Evolutionary conservation across 2,329 filamentous ascomycete genomes (phyloP).

Genomic region (Fusarium metavorans): DNA sequence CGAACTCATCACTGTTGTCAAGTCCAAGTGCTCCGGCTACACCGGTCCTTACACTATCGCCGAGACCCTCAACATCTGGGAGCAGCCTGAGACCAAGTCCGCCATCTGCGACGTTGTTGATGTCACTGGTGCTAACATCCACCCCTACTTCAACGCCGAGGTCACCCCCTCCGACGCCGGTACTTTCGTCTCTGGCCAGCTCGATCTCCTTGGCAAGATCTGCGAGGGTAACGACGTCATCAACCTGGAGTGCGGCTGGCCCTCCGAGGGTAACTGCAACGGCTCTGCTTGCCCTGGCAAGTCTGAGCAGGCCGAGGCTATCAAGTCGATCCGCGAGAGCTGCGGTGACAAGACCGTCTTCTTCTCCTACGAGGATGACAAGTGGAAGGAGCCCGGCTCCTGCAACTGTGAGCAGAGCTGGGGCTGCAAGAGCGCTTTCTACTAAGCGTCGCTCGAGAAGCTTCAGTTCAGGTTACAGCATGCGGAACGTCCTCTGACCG

Average conservation of each 20-base stretch:
- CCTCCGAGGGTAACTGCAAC: slow-evolving; percentile 76
- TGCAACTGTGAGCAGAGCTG: slow-evolving; percentile 85
- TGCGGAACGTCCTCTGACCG: slow-evolving; percentile 27
- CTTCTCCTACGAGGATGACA: slow-evolving; percentile 84
- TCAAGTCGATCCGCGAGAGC: slow-evolving; percentile 75
- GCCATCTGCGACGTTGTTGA: slow-evolving; percentile 81
- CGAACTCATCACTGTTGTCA: slow-evolving; percentile 76
- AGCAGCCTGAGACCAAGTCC: slow-evolving; percentile 67
- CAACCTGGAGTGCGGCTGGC: slow-evolving; percentile 95
- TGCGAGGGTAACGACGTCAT: slow-evolving; percentile 80
- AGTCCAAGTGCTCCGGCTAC: slow-evolving; percentile 79
- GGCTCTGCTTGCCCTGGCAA: slow-evolving; percentile 77
- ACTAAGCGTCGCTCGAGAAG: slow-evolving; percentile 29
- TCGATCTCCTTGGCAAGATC: slow-evolving; percentile 75
- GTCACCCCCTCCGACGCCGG: slow-evolving; percentile 76
- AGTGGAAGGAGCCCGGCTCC: slow-evolving; percentile 80
- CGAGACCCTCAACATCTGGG: slow-evolving; percentile 85
- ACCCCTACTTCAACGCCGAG: slow-evolving; percentile 91
- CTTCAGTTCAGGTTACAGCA: slow-evolving; percentile 32
- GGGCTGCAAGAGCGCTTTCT: slow-evolving; percentile 63
- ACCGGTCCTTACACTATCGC: slow-evolving; percentile 82
- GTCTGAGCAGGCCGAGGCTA: slow-evolving; percentile 76
- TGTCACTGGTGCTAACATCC: slow-evolving; percentile 86
- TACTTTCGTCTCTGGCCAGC: slow-evolving; percentile 79
- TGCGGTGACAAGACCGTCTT: slow-evolving; percentile 79